Percentiles rank a stretch among this genome's conserved stretches.
phyloP scores from a whole-genome alignment of 2,329 filamentous ascomycete genomes.

The Esteya vermicola region DNA sequence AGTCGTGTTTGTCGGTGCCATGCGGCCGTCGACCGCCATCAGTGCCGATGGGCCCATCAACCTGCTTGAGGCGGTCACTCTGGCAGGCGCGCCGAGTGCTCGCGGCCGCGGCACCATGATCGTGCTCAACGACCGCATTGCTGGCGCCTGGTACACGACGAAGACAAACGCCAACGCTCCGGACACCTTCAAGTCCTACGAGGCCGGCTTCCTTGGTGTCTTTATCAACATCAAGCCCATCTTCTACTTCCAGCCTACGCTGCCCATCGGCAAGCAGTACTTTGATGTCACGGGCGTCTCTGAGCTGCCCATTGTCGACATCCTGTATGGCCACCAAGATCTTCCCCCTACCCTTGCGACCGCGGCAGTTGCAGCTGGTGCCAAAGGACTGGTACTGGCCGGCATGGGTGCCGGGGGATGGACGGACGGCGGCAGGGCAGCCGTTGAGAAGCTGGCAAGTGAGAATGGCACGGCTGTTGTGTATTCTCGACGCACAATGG shows the following conservation, averaged over 20 bases:
- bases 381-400: too few species aligned
- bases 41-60: conserved; percentile 49
- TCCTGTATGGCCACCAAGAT: conserved; percentile 40
- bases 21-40: conserved; percentile 48
- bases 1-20: conserved; percentile 45
- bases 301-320: conserved; percentile 37
- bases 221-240: conserved; percentile 43
- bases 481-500: conserved; percentile 33
- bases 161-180: conserved; percentile 50
- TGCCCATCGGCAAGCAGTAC: conserved; percentile 29
- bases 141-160: conserved; percentile 40
- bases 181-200: conserved; percentile 45
- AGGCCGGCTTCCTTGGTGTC: conserved; percentile 41
- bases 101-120: conserved; percentile 41
- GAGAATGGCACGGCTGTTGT: conserved; percentile 33
- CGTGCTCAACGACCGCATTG: conserved; percentile 47
- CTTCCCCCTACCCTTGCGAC: conserved; percentile 32
- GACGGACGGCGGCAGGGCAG: conserved; percentile 21
- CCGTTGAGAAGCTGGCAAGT: conserved; percentile 27
- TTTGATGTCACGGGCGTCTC: conserved; percentile 23
- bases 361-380: conserved; percentile 32
- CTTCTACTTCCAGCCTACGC: conserved; percentile 42
- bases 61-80: conserved; percentile 42
- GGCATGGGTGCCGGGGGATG: conserved; percentile 28
- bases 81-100: conserved; percentile 32